A percentile compares a stretch with the other conserved stretches of the same genome.
Evolutionary conservation across 208 protist species (phyloP).

Genomic region (Paratrypanosoma confusum): DNA sequence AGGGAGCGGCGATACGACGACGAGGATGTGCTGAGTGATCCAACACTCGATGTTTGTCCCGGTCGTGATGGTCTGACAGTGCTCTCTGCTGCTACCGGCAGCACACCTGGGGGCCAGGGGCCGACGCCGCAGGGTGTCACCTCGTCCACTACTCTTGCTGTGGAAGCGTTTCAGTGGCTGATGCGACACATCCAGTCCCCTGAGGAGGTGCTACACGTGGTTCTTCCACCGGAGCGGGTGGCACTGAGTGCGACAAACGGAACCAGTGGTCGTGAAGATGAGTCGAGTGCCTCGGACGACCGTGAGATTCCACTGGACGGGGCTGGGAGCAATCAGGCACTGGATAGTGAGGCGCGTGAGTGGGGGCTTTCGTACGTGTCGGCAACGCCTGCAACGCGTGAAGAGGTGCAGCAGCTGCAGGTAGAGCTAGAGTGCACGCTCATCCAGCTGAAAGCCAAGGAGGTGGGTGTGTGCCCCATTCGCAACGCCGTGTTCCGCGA

Average conservation of each 20-base stretch:
- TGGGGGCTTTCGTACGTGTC: slow-evolving; percentile 44
- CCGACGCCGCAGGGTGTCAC: background rate
- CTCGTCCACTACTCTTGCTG: background rate
- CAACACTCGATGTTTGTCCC: too few relatives aligned
- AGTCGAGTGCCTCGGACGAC: too few relatives aligned
- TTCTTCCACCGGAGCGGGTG: slow-evolving; percentile 11
- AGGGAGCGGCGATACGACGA: too few relatives aligned
- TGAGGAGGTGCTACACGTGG: slow-evolving; percentile 9
- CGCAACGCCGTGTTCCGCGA: slow-evolving; percentile 95
- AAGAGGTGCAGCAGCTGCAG: slow-evolving; percentile 76
- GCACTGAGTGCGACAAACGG: slow-evolving; percentile 6
- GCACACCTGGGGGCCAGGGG: background rate
- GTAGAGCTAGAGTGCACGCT: slow-evolving; percentile 85
- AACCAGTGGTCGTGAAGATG: too few relatives aligned
- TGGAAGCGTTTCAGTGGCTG: slow-evolving; percentile 7
- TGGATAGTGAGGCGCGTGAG: slow-evolving; percentile 11
- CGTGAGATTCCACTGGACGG: too few relatives aligned
- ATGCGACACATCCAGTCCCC: slow-evolving; percentile 7
- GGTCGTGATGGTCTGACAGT: too few relatives aligned
- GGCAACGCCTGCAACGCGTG: slow-evolving; percentile 29
- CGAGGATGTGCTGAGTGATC: too few relatives aligned
- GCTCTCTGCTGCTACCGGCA: too few relatives aligned
- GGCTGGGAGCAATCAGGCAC: too few relatives aligned
- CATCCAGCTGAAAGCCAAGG: slow-evolving; percentile 84
- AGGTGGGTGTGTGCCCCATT: slow-evolving; percentile 95